Conservation (phyloP, 2,329 filamentous ascomycete genomes). For the Clarireedia sp. region DNA sequence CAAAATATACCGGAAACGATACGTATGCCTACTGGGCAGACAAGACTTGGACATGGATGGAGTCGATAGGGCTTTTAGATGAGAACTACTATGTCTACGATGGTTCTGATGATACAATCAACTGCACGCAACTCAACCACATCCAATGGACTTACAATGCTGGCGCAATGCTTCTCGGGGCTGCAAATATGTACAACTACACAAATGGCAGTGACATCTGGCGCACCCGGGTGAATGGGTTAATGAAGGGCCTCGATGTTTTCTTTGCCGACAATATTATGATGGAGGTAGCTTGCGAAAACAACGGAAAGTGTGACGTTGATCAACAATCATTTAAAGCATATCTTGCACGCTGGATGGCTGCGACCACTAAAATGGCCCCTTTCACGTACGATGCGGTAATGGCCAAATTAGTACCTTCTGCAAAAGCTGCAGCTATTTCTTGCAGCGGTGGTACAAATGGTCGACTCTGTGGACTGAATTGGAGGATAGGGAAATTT, state of each 20-base stretch:
- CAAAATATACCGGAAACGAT: slow-evolving; percentile 66
- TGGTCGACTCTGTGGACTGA: slow-evolving; percentile 51
- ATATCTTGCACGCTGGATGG: slow-evolving; percentile 53
- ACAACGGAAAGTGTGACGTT: slow-evolving; percentile 47
- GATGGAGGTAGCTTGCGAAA: slow-evolving; percentile 57
- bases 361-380: slow-evolving; percentile 53
- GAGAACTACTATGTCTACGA: slow-evolving; percentile 54
- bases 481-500: slow-evolving; percentile 43
- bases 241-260: slow-evolving; percentile 45
- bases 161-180: slow-evolving; percentile 57
- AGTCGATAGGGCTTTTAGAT: slow-evolving; percentile 48
- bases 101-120: slow-evolving; percentile 47
- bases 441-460: slow-evolving; percentile 54
- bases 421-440: slow-evolving; percentile 46
- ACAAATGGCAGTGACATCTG: slow-evolving; percentile 48
- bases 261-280: slow-evolving; percentile 54
- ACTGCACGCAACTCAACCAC: slow-evolving; percentile 50
- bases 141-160: slow-evolving; percentile 66
- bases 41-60: slow-evolving; percentile 64
- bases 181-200: slow-evolving; percentile 62
- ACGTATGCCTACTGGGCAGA: slow-evolving; percentile 75
- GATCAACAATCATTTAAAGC: slow-evolving; percentile 57
- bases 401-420: slow-evolving; percentile 46
- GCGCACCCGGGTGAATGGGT: slow-evolving; percentile 48
- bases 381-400: slow-evolving; percentile 48